phyloP scores from a whole-genome alignment of 129 eudicot species.

The Solidago caesia region DNA sequence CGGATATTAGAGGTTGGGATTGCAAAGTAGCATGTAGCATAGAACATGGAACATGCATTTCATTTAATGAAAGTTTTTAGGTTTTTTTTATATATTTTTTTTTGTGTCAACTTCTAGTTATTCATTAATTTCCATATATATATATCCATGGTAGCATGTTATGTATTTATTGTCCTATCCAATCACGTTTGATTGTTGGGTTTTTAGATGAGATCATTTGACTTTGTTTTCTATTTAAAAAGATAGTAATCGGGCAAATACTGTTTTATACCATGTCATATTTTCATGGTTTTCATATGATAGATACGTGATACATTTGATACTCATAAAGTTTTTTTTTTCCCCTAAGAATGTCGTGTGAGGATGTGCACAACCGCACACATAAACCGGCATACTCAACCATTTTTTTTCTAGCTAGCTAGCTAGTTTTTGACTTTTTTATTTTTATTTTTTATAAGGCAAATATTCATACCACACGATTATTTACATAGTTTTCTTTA shows the following conservation, averaged over 20 bases:
- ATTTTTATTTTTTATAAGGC: too few species aligned
- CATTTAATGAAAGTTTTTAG: not conserved
- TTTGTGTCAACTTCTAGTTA: not conserved
- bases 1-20: conserved; percentile 26
- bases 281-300: not conserved
- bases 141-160: not conserved
- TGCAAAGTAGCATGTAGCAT: conserved; percentile 16
- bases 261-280: not conserved
- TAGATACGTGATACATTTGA: not conserved
- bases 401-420: too few species aligned
- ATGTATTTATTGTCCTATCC: conserved; percentile 17
- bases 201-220: conserved; percentile 18
- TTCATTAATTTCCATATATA: conserved; percentile 24
- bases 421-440: too few species aligned
- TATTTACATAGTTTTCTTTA: too few species aligned
- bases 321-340: not conserved
- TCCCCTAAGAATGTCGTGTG: not conserved
- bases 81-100: too few species aligned
- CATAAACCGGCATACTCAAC: too few species aligned
- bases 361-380: too few species aligned
- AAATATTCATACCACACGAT: too few species aligned
- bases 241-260: not conserved
- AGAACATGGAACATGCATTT: conserved; percentile 11
- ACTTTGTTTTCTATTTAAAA: not conserved
- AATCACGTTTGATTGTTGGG: conserved; percentile 34